Base-by-base conservation (phyloP, 148 eudicot genomes). In the Diospyros kaki region DNA sequence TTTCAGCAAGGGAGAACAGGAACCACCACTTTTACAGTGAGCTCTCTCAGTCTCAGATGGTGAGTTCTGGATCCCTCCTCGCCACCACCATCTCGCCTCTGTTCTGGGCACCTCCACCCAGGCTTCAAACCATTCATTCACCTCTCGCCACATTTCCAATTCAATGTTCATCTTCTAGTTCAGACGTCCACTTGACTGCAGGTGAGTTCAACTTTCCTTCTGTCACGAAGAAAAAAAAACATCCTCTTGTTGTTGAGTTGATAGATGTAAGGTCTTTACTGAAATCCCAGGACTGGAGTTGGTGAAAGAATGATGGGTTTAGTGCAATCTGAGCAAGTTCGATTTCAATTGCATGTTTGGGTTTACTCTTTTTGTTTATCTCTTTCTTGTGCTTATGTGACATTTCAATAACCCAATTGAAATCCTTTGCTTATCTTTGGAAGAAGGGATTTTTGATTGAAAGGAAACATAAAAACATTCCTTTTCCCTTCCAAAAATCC, bases 161-260 rank as follows among this genome's bases (percentile, higher is more conserved):
- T 74, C 63, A 15, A 51, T 80, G 86, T 46, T 83, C 83, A 14
- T 68, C 85, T 68, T 65, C 85, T 63, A 17, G 67, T 58, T 73
- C 80, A 61, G 76, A 77, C 17, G 45, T 59, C 60, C 66, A 76
- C 15, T 9, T 68, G 51, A 55, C 75, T 6, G 56, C 82, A 28
- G 83, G 83, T 81, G 73, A 65, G 51, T 41, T 61, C 11, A 8
- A 8, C 42, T 48, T 69, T 58, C 10, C 56, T 68, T 18, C 11
- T 68, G 9, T 5, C 13, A 8, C 51, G 43, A 38, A 51, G 6
- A 13, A 38, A 52, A 9, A 6, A 28, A 38, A 58, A 28, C 28
- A 28, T 28, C 28, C 28, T 28, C 28, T 28, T 58, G 6, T 43
- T 13, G 15, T 44, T 42, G n/a, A n/a, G 11, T 58, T 43, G n/a